These are phyloP conservation scores for Narthecium ossifragum DNA, from an alignment of 106 monocot species.

Conservation along the genomic window DNA sequence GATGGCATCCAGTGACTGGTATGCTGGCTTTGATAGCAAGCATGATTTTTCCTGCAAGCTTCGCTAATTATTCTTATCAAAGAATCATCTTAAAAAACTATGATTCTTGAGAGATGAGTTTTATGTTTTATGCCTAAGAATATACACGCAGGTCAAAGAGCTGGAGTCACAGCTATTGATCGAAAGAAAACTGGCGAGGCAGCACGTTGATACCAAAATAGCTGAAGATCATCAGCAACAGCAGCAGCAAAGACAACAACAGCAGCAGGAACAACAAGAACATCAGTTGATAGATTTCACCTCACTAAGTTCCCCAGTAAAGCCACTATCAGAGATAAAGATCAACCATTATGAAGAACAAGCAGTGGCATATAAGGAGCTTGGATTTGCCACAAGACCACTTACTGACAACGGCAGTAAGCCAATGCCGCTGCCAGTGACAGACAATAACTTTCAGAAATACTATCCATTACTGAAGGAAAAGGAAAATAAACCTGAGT, in stretches of 20 bases:
- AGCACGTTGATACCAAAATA: conserved; percentile 74
- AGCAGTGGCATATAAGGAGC: conserved; percentile 14
- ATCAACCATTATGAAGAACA: conserved; percentile 20
- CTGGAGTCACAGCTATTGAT: conserved; percentile 76
- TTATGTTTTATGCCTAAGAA: too few species aligned
- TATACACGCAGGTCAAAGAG: conserved; percentile 70
- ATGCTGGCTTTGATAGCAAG: not conserved
- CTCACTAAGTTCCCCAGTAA: not conserved
- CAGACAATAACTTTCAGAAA: conserved; percentile 4
- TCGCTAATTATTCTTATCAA: not conserved
- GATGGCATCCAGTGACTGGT: too few species aligned
- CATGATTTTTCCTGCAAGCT: not conserved
- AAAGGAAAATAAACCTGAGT: conserved; percentile 63
- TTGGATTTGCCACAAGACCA: conserved; percentile 6
- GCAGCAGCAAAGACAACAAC: conserved; percentile 23
- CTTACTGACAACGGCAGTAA: conserved; percentile 20
- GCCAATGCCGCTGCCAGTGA: not conserved
- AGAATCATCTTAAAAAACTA: not conserved
- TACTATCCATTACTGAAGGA: conserved; percentile 24
- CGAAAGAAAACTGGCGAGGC: conserved; percentile 77
- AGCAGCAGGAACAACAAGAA: conserved; percentile 29
- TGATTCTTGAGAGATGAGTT: too few species aligned
- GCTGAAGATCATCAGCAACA: conserved; percentile 52
- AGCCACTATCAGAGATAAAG: conserved; percentile 20
- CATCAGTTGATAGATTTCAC: too few species aligned